Evolutionary conservation across 768 basidiomycete species (phyloP).

Genomic region (Termitomyces sp.): DNA sequence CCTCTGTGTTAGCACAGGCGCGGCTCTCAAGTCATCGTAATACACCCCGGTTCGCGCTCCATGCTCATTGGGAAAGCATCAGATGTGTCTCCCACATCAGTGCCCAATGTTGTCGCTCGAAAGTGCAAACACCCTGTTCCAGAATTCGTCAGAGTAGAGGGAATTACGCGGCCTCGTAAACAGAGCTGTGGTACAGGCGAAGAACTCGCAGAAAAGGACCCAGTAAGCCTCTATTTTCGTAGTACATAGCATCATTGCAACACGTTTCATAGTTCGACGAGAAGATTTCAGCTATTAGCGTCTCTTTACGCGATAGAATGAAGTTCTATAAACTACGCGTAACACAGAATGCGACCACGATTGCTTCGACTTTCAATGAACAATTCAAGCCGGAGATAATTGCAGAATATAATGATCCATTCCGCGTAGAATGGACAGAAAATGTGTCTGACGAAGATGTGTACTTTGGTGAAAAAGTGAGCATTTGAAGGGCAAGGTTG

Average conservation of each 20-base stretch:
- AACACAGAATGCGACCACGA: conserved; percentile 62
- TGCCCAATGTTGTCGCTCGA: conserved; percentile 73
- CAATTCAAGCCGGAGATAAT: conserved; percentile 86
- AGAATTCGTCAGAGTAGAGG: conserved; percentile 37
- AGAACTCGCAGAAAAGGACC: conserved; percentile 36
- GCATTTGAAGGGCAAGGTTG: conserved; percentile 1
- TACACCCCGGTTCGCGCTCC: conserved; percentile 74
- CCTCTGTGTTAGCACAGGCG: conserved; percentile 42
- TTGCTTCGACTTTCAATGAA: conserved; percentile 76
- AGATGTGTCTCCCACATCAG: conserved; percentile 63
- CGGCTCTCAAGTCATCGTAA: conserved; percentile 73
- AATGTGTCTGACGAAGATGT: conserved; percentile 41
- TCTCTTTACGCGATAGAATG: conserved; percentile 79
- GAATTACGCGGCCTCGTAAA: conserved; percentile 48
- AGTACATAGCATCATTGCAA: background rate
- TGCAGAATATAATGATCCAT: conserved; percentile 78
- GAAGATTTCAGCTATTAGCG: conserved; percentile 66
- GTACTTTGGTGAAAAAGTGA: conserved; percentile 69
- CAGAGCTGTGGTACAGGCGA: conserved; percentile 21
- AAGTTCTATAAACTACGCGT: conserved; percentile 79
- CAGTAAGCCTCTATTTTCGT: conserved; percentile 29
- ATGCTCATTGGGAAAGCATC: conserved; percentile 73
- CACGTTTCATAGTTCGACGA: conserved; percentile 53
- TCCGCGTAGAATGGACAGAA: conserved; percentile 80
- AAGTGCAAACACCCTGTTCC: conserved; percentile 46